Percentiles rank a stretch among this genome's conserved stretches.
Conservation (phyloP, 768 basidiomycete genomes). For the Lepiota brunneoincarnata region DNA sequence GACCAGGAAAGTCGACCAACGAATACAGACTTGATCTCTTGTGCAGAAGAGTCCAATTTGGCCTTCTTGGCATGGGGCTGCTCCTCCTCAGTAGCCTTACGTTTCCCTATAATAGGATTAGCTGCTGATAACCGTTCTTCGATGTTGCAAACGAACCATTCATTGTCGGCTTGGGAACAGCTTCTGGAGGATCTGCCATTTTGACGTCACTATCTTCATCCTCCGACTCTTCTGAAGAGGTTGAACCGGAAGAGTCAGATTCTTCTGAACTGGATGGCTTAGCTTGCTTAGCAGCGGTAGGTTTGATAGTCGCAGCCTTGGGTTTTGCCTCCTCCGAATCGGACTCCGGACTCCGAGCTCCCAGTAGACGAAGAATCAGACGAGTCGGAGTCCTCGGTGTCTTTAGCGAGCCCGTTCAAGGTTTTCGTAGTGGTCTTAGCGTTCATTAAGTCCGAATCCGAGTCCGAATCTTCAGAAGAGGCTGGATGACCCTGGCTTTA, state of each 20-base stretch:
- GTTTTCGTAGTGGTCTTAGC: slow-evolving; percentile 17
- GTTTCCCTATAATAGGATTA: slow-evolving; percentile 50
- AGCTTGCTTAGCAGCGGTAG: slow-evolving; percentile 26
- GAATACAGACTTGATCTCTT: slow-evolving; percentile 73
- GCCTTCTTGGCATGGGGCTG: slow-evolving; percentile 74
- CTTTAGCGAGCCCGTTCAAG: slow-evolving; percentile 21
- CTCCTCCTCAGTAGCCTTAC: slow-evolving; percentile 71
- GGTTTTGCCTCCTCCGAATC: slow-evolving; percentile 24
- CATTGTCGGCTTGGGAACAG: slow-evolving; percentile 22
- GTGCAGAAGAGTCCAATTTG: slow-evolving; percentile 56
- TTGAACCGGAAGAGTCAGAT: slow-evolving; percentile 20
- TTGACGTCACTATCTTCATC: slow-evolving; percentile 56
- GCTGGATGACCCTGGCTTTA: slow-evolving; percentile 17
- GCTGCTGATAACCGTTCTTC: background rate
- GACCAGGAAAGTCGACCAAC: slow-evolving; percentile 95
- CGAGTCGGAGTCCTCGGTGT: slow-evolving; percentile 21
- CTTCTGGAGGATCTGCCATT: slow-evolving; percentile 46
- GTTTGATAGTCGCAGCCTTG: background rate
- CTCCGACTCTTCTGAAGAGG: slow-evolving; percentile 26
- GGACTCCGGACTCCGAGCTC: slow-evolving; percentile 27
- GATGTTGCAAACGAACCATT: slow-evolving; percentile 30
- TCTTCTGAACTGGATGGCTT: slow-evolving; percentile 14
- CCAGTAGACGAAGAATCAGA: slow-evolving; percentile 24
- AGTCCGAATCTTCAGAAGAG: slow-evolving; percentile 20
- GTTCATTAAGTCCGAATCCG: slow-evolving; percentile 14